Conservation (phyloP, 306 rosid genomes). For the Quercus robur region DNA sequence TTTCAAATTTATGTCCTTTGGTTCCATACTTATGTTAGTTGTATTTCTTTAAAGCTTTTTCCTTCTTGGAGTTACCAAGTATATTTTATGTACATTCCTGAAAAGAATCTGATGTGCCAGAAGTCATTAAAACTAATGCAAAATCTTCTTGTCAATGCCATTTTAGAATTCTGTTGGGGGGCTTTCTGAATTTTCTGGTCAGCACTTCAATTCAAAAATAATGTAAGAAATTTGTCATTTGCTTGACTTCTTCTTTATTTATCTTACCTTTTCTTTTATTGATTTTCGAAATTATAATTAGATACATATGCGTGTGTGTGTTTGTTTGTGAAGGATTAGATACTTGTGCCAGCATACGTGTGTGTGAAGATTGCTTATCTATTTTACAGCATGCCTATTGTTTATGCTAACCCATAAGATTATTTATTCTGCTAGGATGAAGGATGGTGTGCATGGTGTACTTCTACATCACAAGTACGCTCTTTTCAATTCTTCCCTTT, state of each 20-base stretch:
- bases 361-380: not conserved
- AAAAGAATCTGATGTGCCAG: not conserved
- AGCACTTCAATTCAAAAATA: constrained; percentile 68
- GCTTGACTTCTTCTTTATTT: constrained; percentile 14
- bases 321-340: not conserved
- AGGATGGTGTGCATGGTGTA: constrained; percentile 71
- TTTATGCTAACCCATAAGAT: constrained; percentile 38
- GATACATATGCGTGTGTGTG: not conserved
- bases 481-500: constrained; percentile 13
- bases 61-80: constrained; percentile 20
- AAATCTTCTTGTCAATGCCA: constrained; percentile 9
- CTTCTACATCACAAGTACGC: constrained; percentile 84
- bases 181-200: constrained; percentile 81
- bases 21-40: constrained; percentile 9
- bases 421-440: constrained; percentile 45
- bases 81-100: constrained; percentile 1
- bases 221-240: constrained; percentile 46
- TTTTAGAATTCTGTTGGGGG: constrained; percentile 95
- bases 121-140: constrained; percentile 17
- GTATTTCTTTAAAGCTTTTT: not conserved
- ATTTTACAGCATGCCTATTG: not conserved
- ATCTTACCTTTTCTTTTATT: too few species aligned
- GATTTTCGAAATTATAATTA: not conserved
- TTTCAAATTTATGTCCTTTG: not conserved
- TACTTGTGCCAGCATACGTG: not conserved